A percentile compares a stretch with the other conserved stretches of the same genome.
phyloP scores from a whole-genome alignment of 371 early-diverging fungal genomes.

The Parasitella parasitica region DNA sequence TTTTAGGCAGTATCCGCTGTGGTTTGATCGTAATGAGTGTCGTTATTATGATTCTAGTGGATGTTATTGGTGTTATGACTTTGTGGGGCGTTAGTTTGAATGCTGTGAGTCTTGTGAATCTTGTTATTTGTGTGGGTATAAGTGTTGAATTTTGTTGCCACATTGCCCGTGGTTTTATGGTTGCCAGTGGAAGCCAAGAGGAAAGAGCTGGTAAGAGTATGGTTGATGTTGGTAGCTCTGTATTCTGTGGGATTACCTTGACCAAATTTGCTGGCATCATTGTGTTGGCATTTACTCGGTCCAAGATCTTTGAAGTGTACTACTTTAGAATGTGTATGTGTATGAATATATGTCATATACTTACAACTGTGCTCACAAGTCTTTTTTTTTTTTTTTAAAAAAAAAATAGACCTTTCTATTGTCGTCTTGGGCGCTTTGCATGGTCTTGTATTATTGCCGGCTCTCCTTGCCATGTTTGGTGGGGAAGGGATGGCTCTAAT shows the following conservation, averaged over 20 bases:
- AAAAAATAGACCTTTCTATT: constrained; percentile 59
- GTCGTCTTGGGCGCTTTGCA: constrained; percentile 70
- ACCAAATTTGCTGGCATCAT: constrained; percentile 77
- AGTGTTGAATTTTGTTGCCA: constrained; percentile 80
- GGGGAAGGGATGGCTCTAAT: constrained; percentile 51
- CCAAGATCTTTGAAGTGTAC: constrained; percentile 76
- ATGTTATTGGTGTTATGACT: constrained; percentile 70
- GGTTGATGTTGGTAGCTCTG: constrained; percentile 71
- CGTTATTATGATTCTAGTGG: constrained; percentile 64
- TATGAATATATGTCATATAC: neutral
- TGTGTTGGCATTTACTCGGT: constrained; percentile 71
- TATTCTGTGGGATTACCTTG: constrained; percentile 74
- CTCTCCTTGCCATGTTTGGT: constrained; percentile 60
- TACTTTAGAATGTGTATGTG: constrained; percentile 76
- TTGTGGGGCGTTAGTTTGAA: constrained; percentile 69
- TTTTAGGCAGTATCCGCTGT: constrained; percentile 58
- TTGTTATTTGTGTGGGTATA: constrained; percentile 77
- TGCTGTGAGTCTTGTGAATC: constrained; percentile 74
- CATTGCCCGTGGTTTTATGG: constrained; percentile 66
- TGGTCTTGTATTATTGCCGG: constrained; percentile 71
- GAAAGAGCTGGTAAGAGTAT: constrained; percentile 55
- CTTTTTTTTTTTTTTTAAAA: no score
- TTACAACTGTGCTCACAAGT: neutral
- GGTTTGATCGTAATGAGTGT: constrained; percentile 62
- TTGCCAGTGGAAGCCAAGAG: constrained; percentile 44